A percentile compares a stretch with the other conserved stretches of the same genome.
Evolutionary conservation across 1,284 basidiomycete species (phyloP).

Genomic region (Trichosporon sp.): DNA sequence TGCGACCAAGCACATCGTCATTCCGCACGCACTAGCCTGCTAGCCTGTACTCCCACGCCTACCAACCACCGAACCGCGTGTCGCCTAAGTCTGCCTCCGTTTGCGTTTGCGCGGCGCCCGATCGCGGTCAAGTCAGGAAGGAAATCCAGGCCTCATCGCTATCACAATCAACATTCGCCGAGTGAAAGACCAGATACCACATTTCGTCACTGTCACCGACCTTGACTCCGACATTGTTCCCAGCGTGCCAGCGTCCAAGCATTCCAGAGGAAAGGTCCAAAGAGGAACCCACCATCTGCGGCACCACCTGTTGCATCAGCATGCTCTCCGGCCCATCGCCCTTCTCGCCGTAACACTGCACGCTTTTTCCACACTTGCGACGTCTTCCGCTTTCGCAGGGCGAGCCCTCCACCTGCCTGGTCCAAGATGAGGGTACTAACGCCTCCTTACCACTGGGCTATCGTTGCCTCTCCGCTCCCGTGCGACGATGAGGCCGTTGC

Average conservation of each 20-base stretch:
- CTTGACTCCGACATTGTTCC: background rate
- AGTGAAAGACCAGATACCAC: no score
- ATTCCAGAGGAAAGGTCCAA: background rate
- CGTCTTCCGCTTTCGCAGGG: background rate
- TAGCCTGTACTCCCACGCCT: background rate
- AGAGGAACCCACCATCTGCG: background rate
- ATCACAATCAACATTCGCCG: no score
- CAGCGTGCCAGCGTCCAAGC: background rate
- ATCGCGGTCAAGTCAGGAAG: no score
- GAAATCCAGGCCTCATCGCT: no score
- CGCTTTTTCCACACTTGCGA: background rate
- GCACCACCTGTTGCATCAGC: background rate
- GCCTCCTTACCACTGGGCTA: conserved; percentile 29
- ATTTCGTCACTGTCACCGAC: background rate
- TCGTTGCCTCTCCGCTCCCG: conserved; percentile 21
- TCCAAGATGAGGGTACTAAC: conserved; percentile 19
- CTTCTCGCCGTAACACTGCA: conserved; percentile 10
- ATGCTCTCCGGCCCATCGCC: conserved; percentile 22
- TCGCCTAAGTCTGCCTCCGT: background rate
- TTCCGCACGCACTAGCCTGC: background rate
- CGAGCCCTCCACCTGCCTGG: background rate
- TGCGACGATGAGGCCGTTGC: background rate
- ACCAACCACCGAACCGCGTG: background rate
- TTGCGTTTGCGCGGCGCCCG: background rate
- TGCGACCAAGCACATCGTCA: background rate